Evolutionary conservation across 257 asterid genomes (phyloP).

Genomic region (Fraxinus pennsylvanica): DNA sequence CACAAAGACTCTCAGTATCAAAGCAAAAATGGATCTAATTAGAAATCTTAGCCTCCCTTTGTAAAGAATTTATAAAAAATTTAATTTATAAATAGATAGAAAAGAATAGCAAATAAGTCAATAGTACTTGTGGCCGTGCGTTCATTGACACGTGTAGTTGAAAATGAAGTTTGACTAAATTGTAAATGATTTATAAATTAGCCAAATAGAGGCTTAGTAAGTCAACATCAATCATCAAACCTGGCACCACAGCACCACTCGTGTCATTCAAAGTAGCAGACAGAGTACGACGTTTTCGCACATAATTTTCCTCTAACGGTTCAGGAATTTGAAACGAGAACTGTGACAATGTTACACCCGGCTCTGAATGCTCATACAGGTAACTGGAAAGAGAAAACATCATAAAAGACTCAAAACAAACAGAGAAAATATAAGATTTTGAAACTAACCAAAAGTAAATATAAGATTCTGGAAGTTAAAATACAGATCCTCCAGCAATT

Average conservation of each 20-base stretch:
- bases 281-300: too few species aligned
- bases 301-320: constrained; percentile 34
- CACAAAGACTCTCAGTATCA: neutral
- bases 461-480: neutral
- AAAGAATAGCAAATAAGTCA: too few species aligned
- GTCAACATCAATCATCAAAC: too few species aligned
- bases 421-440: neutral
- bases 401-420: neutral
- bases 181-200: too few species aligned
- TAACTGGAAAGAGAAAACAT: constrained; percentile 37
- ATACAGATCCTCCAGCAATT: neutral
- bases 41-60: too few species aligned
- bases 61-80: too few species aligned
- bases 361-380: constrained; percentile 52
- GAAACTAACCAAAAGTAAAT: neutral
- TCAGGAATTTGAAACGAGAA: constrained; percentile 71
- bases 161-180: too few species aligned
- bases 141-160: too few species aligned
- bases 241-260: constrained; percentile 13
- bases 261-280: too few species aligned
- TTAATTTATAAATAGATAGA: too few species aligned
- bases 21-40: neutral
- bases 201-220: too few species aligned
- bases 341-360: constrained; percentile 39
- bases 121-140: too few species aligned